Percentiles rank a stretch among this genome's conserved stretches.
These are phyloP conservation scores for Annulohypoxylon truncatum DNA, from an alignment of 2,329 filamentous ascomycete genomes.

Conservation along the genomic window DNA sequence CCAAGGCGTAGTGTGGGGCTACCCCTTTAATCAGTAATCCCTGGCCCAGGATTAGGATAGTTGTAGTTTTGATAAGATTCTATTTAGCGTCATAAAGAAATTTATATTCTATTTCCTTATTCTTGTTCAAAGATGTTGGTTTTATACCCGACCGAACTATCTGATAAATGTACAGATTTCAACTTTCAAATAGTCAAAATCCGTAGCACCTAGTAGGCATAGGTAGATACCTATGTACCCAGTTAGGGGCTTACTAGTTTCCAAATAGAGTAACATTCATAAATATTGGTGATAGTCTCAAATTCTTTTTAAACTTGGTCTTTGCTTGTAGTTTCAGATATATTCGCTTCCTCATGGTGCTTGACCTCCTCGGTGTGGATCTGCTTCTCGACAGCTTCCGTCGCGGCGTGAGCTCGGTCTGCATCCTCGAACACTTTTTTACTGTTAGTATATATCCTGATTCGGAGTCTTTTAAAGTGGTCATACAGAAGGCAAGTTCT, in stretches of 20 bases:
- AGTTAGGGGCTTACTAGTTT: too few relatives aligned
- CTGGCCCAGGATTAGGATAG: too few relatives aligned
- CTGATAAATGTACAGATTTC: background rate
- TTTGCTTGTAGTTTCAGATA: slow-evolving; percentile 41
- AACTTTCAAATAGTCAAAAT: background rate
- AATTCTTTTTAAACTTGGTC: slow-evolving; percentile 36
- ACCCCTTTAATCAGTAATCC: too few relatives aligned
- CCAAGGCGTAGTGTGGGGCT: too few relatives aligned
- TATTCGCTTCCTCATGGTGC: slow-evolving; percentile 39
- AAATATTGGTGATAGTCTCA: background rate
- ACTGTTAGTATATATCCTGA: slow-evolving; percentile 23
- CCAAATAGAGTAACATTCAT: background rate
- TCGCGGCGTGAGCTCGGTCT: slow-evolving; percentile 41
- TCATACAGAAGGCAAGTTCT: slow-evolving; percentile 58
- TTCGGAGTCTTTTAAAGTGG: background rate
- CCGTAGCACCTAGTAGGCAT: too few relatives aligned
- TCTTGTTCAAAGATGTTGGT: background rate
- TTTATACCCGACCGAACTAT: background rate
- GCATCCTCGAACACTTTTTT: slow-evolving; percentile 48
- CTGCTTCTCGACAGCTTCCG: slow-evolving; percentile 47
- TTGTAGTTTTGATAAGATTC: too few relatives aligned
- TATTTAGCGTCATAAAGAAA: too few relatives aligned
- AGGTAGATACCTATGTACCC: too few relatives aligned
- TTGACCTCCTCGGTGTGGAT: slow-evolving; percentile 40
- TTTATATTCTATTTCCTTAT: too few relatives aligned